These are phyloP conservation scores for Planoprotostelium fungivorum DNA, from an alignment of 78 protist genomes.

Conservation along the genomic window DNA sequence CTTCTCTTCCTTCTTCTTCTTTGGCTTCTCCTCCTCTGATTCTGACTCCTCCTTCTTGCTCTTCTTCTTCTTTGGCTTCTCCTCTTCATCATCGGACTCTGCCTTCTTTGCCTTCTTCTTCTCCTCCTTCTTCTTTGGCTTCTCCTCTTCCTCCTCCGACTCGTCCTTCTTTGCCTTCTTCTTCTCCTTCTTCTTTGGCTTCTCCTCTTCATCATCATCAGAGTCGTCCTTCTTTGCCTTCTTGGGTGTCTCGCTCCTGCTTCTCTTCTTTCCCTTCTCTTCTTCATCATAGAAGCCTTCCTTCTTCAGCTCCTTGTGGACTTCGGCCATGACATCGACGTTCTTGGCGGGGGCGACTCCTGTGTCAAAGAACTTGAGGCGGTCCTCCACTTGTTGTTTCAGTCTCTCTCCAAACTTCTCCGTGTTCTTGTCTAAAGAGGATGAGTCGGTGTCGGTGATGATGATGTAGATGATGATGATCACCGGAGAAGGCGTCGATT, in stretches of 20 bases:
- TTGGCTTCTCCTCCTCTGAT: not conserved
- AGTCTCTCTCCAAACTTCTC: not conserved
- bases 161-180: constrained; percentile 6
- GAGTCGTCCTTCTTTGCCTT: constrained; percentile 24
- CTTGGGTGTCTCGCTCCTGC: constrained; percentile 11
- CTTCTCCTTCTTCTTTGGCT: constrained; percentile 2
- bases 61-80: constrained; percentile 14
- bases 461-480: constrained; percentile 70
- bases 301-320: constrained; percentile 7
- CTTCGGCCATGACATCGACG: not conserved
- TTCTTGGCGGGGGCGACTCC: constrained; percentile 23
- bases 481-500: constrained; percentile 94
- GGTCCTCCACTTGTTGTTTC: constrained; percentile 63
- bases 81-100: not conserved
- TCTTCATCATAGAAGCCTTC: constrained; percentile 8
- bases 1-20: not conserved
- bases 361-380: constrained; percentile 76
- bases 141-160: not conserved
- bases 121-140: constrained; percentile 23
- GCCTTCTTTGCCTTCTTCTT: not conserved
- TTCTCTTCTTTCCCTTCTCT: constrained; percentile 14
- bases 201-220: not conserved
- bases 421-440: not conserved
- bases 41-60: not conserved
- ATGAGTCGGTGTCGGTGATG: constrained; percentile 41